Base-by-base conservation (phyloP, 129 eudicot genomes). In the Gnaphalium uliginosum region DNA sequence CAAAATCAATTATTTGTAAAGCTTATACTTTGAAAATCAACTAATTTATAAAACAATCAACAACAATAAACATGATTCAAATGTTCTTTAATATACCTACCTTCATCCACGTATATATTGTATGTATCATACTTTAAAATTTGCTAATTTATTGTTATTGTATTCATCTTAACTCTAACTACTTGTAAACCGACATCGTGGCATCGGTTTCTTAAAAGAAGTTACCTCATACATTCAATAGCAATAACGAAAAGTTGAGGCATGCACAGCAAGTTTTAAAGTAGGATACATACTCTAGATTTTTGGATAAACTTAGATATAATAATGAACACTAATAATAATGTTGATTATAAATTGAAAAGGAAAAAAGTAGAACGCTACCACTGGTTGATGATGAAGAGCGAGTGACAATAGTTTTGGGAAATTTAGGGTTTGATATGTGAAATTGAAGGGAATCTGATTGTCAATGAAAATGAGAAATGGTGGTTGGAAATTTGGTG, bases 311-410 rank as follows among this genome's bases (percentile, higher is more conserved):
- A 46, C 5, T 46, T 46, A 0, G n/a, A 13, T 46, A 13, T 14
- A 41, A 10, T 1, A 4, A n/a, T n/a, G n/a, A 25, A 13, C n/a
- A 60, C 6, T 11, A 17, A 13, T 60, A 60, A 60, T 4, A 27
- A n/a, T n/a, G n/a, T n/a, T 27, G 4, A 71, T 29, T 4, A 26
- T 23, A 41, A n/a, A 37, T 35, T 56, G 69, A 18, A 2, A 25
- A 35, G 6, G 21, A 11, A 57, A 33, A 33, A 33, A 6, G 39
- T 33, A 33, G 33, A 26, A 21, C 61, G 14, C 15, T 69, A 89
- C 95, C 89, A 21, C 70, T 81, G 23, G 75, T 14, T 22, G 74
- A 51, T 22, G 87, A 74, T 13, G 86, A 77, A 37, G 76, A 35
- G 66, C n/a, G 73, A 78, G 84, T 43, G 78, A 59, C 18, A 68